Evolutionary conservation across 1,284 basidiomycete species (phyloP).

Genomic region (Ustilago loliicola): DNA sequence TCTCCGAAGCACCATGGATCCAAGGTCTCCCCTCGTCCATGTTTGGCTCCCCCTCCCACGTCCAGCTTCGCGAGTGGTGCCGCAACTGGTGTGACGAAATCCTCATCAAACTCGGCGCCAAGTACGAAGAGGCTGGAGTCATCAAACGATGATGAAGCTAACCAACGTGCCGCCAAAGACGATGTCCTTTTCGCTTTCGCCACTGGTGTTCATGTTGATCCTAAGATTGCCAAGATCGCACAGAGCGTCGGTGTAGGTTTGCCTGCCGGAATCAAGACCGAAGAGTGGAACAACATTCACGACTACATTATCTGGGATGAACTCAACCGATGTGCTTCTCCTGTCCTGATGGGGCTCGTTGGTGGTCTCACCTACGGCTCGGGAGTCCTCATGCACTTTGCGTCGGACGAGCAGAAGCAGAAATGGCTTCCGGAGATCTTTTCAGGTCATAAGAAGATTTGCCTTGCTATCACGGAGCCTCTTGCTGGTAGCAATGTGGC

Average conservation of each 20-base stretch:
- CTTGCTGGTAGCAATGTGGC: constrained; percentile 70
- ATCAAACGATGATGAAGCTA: constrained; percentile 46
- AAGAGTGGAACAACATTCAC: constrained; percentile 64
- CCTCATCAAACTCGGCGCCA: constrained; percentile 41
- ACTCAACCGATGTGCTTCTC: constrained; percentile 50
- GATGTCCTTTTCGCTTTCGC: constrained; percentile 61
- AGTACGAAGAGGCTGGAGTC: constrained; percentile 47
- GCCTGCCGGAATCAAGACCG: constrained; percentile 51
- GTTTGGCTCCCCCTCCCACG: constrained; percentile 48
- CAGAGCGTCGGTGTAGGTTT: constrained; percentile 33
- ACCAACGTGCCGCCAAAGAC: constrained; percentile 56
- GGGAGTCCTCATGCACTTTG: constrained; percentile 62
- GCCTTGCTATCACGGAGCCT: constrained; percentile 66
- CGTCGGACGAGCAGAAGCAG: constrained; percentile 51
- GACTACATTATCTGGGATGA: constrained; percentile 65
- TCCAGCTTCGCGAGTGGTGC: constrained; percentile 50
- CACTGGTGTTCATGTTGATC: constrained; percentile 43
- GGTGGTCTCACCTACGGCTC: constrained; percentile 46
- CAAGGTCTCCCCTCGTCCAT: constrained; percentile 54
- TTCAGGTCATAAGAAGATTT: constrained; percentile 56
- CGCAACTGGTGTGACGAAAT: constrained; percentile 51
- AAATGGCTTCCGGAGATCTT: constrained; percentile 58
- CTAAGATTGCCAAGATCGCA: constrained; percentile 54
- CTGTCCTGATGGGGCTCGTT: constrained; percentile 47
- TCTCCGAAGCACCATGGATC: constrained; percentile 57